Evolutionary conservation across 257 asterid species (phyloP).

Genomic region (Jaltomata sinuosa): DNA sequence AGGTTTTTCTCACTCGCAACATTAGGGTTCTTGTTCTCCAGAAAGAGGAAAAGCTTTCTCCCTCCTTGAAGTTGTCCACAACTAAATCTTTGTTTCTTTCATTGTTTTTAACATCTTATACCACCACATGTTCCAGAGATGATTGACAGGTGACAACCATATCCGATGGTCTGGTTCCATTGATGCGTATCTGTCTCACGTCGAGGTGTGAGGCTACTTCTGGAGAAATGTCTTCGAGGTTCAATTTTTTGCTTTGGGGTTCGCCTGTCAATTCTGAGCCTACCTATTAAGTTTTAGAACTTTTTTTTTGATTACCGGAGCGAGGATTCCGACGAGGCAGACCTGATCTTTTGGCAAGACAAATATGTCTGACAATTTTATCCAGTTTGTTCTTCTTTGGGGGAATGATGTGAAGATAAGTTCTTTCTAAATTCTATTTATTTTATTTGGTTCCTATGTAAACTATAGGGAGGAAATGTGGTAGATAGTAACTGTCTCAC

Average conservation of each 20-base stretch:
- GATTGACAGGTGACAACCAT: too few relatives aligned
- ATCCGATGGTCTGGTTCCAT: background rate
- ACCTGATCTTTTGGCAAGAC: background rate
- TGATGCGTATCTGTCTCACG: background rate
- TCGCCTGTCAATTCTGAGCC: background rate
- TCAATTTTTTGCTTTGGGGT: background rate
- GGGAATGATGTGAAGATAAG: too few relatives aligned
- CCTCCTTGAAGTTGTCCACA: background rate
- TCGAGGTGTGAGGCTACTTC: background rate
- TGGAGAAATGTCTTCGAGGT: background rate
- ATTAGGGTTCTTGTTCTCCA: background rate
- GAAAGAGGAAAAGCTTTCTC: background rate
- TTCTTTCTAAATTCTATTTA: too few relatives aligned
- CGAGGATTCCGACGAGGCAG: background rate
- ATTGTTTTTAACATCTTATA: too few relatives aligned
- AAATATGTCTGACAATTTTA: background rate
- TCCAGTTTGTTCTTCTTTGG: background rate
- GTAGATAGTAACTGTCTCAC: background rate
- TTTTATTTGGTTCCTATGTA: background rate
- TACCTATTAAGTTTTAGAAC: background rate
- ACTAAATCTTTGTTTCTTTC: background rate
- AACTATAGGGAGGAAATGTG: background rate
- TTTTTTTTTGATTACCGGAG: background rate
- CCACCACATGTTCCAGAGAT: background rate
- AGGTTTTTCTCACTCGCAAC: background rate